Evolutionary conservation across 768 basidiomycete genomes (phyloP), one percentile per base, ranked within the genome.

Genomic region (Boletus patriciae): DNA sequence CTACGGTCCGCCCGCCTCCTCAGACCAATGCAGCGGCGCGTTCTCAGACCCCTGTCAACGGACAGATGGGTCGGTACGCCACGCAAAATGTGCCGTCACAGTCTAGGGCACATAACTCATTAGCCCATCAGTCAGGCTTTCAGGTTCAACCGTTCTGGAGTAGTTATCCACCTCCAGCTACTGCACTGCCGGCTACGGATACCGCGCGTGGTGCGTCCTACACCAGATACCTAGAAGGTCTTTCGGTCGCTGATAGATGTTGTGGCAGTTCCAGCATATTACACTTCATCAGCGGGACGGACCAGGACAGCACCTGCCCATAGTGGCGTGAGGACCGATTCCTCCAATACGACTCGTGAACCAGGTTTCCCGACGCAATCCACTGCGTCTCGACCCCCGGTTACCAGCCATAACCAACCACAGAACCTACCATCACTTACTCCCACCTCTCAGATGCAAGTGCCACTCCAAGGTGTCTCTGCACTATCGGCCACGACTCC

Each of bases 61-160:
- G 43, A n/a, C 57, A 64, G 34, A 52, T 31, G 40, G 43, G 34
- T 61, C 41, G 64, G 53, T 54, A 60, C 47, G 29, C 61, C 12
- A 31, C 52, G 34, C 65, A 54, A 47, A 57, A 52, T 46, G n/a
- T 46, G 43, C 57, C 59, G 1, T 44, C 36, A 9, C 65, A 54
- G 36, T 23, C 52, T 23, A 21, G 34, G 37, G 18, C 23, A 37
- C 42, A 59, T 29, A 50, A 44, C 40, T 36, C 57, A 44, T 38
- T 23, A 21, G 25, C 15, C 29, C 36, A 46, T 31, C 52, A 55
- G 37, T 25, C 60, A 23, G 21, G 45, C 23, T n/a, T n/a, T n/a
- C n/a, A 50, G 10, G 31, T 23, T 43, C 63, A 51, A 44, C 62
- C 48, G 37, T n/a, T 52, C 37, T 54, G 62, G 68, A 50, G 18